Evolutionary conservation across 192 early-diverging fungal genomes (phyloP).

Genomic region (Coemansia erecta): DNA sequence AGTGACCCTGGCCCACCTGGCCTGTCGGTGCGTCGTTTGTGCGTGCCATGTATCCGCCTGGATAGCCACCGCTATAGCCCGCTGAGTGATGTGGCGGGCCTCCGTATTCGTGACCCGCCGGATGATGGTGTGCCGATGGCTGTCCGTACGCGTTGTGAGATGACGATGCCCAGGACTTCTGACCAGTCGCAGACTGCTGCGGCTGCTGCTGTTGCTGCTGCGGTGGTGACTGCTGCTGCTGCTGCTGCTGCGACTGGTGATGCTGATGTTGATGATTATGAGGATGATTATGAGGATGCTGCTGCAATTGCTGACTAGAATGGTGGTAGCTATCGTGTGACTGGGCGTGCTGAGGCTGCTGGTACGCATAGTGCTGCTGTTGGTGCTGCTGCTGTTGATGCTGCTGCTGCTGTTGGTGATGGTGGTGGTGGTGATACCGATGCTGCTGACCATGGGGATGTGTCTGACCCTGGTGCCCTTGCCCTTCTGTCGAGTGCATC

Average conservation of each 20-base stretch:
- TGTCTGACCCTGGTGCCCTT: neutral
- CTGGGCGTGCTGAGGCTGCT: conserved; percentile 4
- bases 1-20: no score
- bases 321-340: no score
- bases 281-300: conserved; percentile 6
- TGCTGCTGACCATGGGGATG: conserved; percentile 4
- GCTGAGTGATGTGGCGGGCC: no score
- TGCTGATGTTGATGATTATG: neutral
- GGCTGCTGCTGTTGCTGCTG: neutral
- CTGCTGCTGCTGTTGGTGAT: neutral
- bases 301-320: neutral
- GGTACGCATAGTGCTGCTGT: conserved; percentile 5
- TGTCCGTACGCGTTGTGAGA: no score
- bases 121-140: no score
- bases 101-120: no score
- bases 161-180: neutral
- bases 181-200: neutral
- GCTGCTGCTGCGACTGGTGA: conserved; percentile 10
- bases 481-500: conserved; percentile 5
- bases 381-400: conserved; percentile 6
- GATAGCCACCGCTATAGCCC: no score
- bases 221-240: conserved; percentile 9
- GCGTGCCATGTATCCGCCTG: no score
- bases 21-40: no score
- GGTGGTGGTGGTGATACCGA: conserved; percentile 8